Percentiles rank a stretch among this genome's conserved stretches.
phyloP scores from a whole-genome alignment of 2,329 filamentous ascomycete species.

The Aspergillus arachidicola region DNA sequence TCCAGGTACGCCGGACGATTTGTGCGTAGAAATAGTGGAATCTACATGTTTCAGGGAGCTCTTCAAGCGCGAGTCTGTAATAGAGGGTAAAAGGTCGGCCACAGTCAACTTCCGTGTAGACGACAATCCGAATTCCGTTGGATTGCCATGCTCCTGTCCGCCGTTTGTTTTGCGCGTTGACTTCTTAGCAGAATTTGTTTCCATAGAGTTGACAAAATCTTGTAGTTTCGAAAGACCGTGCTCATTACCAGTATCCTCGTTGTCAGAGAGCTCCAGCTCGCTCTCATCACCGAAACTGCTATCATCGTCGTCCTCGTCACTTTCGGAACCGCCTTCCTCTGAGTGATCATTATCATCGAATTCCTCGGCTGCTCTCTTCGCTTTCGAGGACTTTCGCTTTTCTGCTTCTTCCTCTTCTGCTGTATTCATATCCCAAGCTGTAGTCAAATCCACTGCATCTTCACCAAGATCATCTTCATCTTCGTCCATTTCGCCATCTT shows the following conservation, averaged over 20 bases:
- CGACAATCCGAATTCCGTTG: constrained; percentile 61
- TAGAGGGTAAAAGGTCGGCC: constrained; percentile 71
- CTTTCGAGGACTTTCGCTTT: constrained; percentile 29
- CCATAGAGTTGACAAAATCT: constrained; percentile 69
- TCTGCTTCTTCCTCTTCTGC: constrained; percentile 45
- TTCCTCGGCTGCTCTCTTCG: constrained; percentile 33
- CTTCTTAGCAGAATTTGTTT: constrained; percentile 41
- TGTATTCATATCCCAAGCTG: constrained; percentile 59
- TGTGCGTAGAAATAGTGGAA: constrained; percentile 35
- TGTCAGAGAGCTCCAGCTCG: constrained; percentile 45
- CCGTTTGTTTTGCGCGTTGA: constrained; percentile 40
- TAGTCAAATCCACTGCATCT: constrained; percentile 64
- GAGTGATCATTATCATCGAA: constrained; percentile 33
- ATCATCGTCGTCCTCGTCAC: constrained; percentile 54
- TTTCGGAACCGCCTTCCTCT: constrained; percentile 44
- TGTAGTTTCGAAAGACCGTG: constrained; percentile 65
- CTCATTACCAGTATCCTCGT: constrained; percentile 45
- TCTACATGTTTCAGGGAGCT: constrained; percentile 75
- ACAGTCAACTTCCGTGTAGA: constrained; percentile 71
- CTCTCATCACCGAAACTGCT: constrained; percentile 46
- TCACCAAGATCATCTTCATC: constrained; percentile 66
- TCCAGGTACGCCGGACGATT: constrained; percentile 58
- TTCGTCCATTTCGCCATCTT: constrained; percentile 45
- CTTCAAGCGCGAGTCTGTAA: constrained; percentile 74
- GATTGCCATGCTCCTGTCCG: constrained; percentile 64